Evolutionary conservation across 345 rosid genomes (phyloP).

Genomic region (Gossypium ekmanianum): DNA sequence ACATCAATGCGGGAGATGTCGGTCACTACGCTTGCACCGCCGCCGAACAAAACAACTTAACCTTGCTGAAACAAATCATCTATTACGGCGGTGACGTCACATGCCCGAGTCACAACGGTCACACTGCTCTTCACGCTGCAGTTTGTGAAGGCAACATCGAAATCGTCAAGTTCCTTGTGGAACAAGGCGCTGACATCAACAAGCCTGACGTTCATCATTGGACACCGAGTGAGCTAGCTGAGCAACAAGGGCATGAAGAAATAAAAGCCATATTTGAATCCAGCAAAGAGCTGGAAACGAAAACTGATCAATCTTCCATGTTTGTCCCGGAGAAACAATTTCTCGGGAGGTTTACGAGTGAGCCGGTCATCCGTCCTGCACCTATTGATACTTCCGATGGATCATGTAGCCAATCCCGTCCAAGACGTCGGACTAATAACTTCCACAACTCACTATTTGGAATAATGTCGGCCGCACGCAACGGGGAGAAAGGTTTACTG

Average conservation of each 20-base stretch:
- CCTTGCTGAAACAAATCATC: conserved; percentile 54
- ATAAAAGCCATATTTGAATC: conserved; percentile 52
- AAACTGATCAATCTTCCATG: conserved; percentile 26
- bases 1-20: conserved; percentile 54
- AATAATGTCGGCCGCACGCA: conserved; percentile 61
- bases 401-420: conserved; percentile 41
- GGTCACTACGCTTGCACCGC: conserved; percentile 74
- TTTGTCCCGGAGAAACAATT: conserved; percentile 44
- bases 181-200: conserved; percentile 64
- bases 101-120: conserved; percentile 39
- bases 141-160: conserved; percentile 71
- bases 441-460: conserved; percentile 76
- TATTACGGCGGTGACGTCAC: conserved; percentile 56
- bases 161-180: conserved; percentile 61
- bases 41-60: conserved; percentile 60
- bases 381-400: conserved; percentile 34
- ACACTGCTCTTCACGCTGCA: conserved; percentile 75
- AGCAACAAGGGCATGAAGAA: conserved; percentile 82
- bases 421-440: conserved; percentile 52
- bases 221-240: conserved; percentile 70
- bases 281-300: conserved; percentile 24
- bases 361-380: conserved; percentile 48
- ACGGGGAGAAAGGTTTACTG: conserved; percentile 31
- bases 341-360: conserved; percentile 69
- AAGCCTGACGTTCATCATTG: conserved; percentile 57